A percentile compares a stretch with the other conserved stretches of the same genome.
Conservation (phyloP, 2,329 filamentous ascomycete genomes). For the Lojkania enalia region DNA sequence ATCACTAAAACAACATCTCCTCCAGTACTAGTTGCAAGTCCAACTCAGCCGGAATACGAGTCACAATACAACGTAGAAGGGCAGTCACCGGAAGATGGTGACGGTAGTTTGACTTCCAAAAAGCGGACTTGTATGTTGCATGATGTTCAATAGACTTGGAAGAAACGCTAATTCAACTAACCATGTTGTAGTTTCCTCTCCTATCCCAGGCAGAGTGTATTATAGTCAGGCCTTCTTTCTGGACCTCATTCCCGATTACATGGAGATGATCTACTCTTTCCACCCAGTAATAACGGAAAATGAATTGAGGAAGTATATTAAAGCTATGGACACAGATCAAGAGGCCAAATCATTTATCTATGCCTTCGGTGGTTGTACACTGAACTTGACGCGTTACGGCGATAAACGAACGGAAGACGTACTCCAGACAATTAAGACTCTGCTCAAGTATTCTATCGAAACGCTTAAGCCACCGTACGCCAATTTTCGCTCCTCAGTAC, state of each 20-base stretch:
- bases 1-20: conserved; percentile 22
- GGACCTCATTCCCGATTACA: conserved; percentile 51
- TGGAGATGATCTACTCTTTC: conserved; percentile 52
- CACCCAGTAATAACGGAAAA: conserved; percentile 51
- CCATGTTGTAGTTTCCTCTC: conserved; percentile 2
- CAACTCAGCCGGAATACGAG: conserved; percentile 14
- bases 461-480: conserved; percentile 43
- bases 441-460: conserved; percentile 43
- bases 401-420: conserved; percentile 37
- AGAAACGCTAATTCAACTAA: background rate
- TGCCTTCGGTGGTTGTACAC: conserved; percentile 51
- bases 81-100: background rate
- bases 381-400: conserved; percentile 47
- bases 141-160: background rate
- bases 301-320: conserved; percentile 44
- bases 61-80: no score
- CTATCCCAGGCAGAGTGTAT: conserved; percentile 16
- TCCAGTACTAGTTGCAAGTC: conserved; percentile 29
- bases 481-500: conserved; percentile 49
- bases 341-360: conserved; percentile 50
- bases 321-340: conserved; percentile 44
- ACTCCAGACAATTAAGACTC: conserved; percentile 34
- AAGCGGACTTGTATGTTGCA: no score
- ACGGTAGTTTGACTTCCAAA: no score
- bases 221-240: conserved; percentile 44